These are phyloP conservation scores for Corylus americana DNA, from an alignment of 306 rosid species.

Conservation along the genomic window DNA sequence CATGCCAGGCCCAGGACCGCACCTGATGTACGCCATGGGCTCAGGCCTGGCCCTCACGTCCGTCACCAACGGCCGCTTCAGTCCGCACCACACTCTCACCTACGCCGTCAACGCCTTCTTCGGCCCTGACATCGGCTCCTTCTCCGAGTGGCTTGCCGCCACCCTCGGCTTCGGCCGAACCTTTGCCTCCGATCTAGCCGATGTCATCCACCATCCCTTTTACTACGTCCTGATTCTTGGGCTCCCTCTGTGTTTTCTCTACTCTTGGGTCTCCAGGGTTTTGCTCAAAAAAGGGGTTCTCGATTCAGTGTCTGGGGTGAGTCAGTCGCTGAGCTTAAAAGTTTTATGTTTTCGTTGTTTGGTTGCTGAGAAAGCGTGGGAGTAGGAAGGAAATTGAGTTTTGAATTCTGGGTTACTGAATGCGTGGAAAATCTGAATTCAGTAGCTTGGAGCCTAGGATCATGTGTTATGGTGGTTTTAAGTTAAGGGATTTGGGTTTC, in stretches of 20 bases:
- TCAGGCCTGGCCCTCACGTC: slow-evolving; percentile 58
- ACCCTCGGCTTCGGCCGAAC: slow-evolving; percentile 25
- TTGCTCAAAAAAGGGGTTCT: slow-evolving; percentile 53
- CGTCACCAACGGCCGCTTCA: slow-evolving; percentile 57
- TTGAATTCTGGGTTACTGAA: background rate
- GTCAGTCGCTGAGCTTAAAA: slow-evolving; percentile 16
- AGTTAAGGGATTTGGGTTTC: background rate
- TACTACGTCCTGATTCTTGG: slow-evolving; percentile 60
- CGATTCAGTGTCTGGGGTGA: slow-evolving; percentile 58
- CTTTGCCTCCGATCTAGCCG: slow-evolving; percentile 47
- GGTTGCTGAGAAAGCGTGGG: slow-evolving; percentile 5
- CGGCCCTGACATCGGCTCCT: slow-evolving; percentile 92
- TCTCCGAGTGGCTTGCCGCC: slow-evolving; percentile 75
- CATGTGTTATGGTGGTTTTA: background rate
- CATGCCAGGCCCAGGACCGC: slow-evolving; percentile 96
- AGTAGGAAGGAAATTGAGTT: background rate
- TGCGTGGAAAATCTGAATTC: background rate
- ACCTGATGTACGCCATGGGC: slow-evolving; percentile 85
- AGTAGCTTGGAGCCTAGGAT: background rate
- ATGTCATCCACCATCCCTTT: slow-evolving; percentile 68
- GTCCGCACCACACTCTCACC: slow-evolving; percentile 73
- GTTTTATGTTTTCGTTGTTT: background rate
- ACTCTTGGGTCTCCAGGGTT: slow-evolving; percentile 59
- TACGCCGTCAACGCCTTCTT: slow-evolving; percentile 82
- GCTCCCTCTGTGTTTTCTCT: slow-evolving; percentile 66